Evolutionary conservation across 306 rosid genomes (phyloP).

Genomic region (Lathyrus sativus): DNA sequence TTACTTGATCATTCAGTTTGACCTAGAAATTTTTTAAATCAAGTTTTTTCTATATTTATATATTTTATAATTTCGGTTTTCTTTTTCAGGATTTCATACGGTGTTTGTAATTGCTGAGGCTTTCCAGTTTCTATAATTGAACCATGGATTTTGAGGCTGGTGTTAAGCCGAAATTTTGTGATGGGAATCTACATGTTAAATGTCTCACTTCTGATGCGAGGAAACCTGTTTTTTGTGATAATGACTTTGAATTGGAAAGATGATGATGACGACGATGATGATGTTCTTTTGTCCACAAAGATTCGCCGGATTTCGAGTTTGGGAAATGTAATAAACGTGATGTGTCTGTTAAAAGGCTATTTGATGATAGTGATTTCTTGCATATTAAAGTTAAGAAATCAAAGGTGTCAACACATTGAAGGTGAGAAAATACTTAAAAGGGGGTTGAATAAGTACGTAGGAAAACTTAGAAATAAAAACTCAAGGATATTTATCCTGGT

Average conservation of each 20-base stretch:
- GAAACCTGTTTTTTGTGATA: background rate
- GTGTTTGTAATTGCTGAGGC: background rate
- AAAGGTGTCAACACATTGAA: constrained; percentile 16
- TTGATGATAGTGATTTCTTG: background rate
- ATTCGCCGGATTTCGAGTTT: background rate
- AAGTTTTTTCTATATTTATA: background rate
- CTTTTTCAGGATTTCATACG: background rate
- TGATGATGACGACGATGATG: constrained; percentile 13
- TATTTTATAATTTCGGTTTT: background rate
- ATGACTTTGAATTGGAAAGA: background rate
- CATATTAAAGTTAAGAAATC: constrained; percentile 6
- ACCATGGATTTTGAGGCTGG: constrained; percentile 15
- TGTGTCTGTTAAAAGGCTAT: constrained; percentile 26
- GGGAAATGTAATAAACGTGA: constrained; percentile 2
- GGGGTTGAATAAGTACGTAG: too few relatives aligned
- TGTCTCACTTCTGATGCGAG: background rate
- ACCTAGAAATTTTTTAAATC: background rate
- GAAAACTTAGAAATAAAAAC: too few relatives aligned
- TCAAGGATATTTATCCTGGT: too few relatives aligned
- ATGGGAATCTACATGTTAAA: background rate
- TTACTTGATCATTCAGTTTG: background rate
- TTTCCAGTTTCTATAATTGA: background rate
- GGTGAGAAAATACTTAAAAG: too few relatives aligned
- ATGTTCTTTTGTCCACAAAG: background rate
- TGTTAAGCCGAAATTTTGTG: constrained; percentile 7